These are phyloP conservation scores for Tympanopsis confertula DNA, from an alignment of 2,329 filamentous ascomycete genomes.

Conservation along the genomic window DNA sequence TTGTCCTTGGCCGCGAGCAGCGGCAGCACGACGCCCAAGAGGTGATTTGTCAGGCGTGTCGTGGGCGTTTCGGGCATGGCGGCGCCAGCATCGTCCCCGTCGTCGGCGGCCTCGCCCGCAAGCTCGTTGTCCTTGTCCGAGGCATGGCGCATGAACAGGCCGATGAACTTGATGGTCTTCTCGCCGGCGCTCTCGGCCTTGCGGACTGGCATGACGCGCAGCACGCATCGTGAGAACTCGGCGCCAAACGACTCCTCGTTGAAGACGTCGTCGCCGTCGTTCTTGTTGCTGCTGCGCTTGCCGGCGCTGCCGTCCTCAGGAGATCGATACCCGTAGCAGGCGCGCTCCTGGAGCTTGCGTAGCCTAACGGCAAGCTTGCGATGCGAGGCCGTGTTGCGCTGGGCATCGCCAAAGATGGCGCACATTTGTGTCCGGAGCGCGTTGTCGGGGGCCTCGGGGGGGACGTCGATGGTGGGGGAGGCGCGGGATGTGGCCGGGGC, in stretches of 20 bases:
- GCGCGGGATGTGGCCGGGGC: constrained; percentile 32
- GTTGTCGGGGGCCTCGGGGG: constrained; percentile 61
- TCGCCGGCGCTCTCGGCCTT: constrained; percentile 86
- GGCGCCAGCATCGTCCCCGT: constrained; percentile 53
- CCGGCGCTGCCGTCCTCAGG: no score
- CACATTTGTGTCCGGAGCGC: constrained; percentile 65
- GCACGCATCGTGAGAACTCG: constrained; percentile 72
- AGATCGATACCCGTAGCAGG: constrained; percentile 62
- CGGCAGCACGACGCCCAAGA: constrained; percentile 64
- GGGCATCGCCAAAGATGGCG: constrained; percentile 66
- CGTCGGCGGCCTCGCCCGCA: constrained; percentile 41
- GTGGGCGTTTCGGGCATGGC: constrained; percentile 73
- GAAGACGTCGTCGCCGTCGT: constrained; percentile 49
- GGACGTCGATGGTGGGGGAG: constrained; percentile 36
- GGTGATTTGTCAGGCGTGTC: constrained; percentile 62
- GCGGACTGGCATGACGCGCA: constrained; percentile 75
- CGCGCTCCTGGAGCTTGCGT: constrained; percentile 81
- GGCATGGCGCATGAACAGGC: constrained; percentile 69
- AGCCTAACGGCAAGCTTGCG: constrained; percentile 79
- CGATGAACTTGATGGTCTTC: constrained; percentile 72
- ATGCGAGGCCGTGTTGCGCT: constrained; percentile 81
- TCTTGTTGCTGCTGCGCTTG: constrained; percentile 34
- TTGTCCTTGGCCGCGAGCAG: constrained; percentile 85
- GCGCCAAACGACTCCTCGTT: constrained; percentile 78
- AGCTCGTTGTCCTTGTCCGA: constrained; percentile 62